Base-by-base conservation (phyloP, 1,284 basidiomycete species). In the Tilletia caries region DNA sequence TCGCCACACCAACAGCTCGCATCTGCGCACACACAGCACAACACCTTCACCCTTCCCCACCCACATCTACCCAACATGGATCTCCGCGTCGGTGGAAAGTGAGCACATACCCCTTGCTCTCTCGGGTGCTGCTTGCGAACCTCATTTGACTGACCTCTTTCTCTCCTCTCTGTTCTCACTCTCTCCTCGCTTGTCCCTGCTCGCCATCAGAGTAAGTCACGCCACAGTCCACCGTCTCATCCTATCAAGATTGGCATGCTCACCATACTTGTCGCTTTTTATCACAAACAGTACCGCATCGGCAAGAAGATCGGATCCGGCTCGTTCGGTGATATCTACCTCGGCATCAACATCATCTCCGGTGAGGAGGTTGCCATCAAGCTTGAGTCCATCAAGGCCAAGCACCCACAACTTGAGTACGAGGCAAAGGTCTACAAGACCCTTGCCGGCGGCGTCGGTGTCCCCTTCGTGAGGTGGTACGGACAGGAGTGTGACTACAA, bases 271-370 rank as follows among this genome's bases (percentile, higher is more conserved):
- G 25, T 20, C 29, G 6, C 15, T 60, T 23, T 52, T 46, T 34
- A 32, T 18, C 34, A 20, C 15, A 15, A 3, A 33, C 77, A 78
- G 77, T 83, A 82, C 88, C 90, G 95, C 82, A 91, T 99, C 77
- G 96, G 95, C 75, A 98, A 98, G 89, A 98, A 98, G 91, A 98
- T 99, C 82, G 96, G 96, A 77, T 96, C 93, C 62, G 96, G 95
- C 73, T 98, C 95, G 68, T 98, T 98, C 82, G 94, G 95, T 95
- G 95, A 98, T 83, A 98, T 99, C 85, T 98, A 98, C 85, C 92
- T 98, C 72, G 96, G 96, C 73, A 95, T 97, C 85, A 98, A 98
- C 88, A 98, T 98, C 86, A 98, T 98, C 84, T 97, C 95, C n/a
- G 95, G 95, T 66, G 95, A 99, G 84, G 95, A 98, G 85, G 96